Conservation (phyloP, 306 rosid species). For the Prunus fruticosa region DNA sequence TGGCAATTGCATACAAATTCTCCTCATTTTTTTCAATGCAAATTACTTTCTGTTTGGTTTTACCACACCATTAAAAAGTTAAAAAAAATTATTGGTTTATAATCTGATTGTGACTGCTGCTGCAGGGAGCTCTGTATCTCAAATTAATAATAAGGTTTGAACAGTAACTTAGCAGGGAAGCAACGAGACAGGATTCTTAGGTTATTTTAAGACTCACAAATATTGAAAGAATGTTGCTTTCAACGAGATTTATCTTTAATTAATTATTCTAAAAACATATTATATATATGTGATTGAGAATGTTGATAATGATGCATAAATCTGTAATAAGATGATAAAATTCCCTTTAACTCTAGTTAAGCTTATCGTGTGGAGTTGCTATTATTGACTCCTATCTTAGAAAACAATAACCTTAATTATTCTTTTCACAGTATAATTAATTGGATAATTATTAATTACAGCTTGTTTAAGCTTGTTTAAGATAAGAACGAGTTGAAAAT, state of each 20-base stretch:
- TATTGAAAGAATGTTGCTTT: constrained; percentile 4
- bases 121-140: constrained; percentile 20
- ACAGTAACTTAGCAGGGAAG: constrained; percentile 33
- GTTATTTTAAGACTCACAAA: background rate
- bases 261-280: background rate
- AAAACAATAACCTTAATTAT: background rate
- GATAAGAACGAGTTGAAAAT: background rate
- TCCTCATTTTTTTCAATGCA: background rate
- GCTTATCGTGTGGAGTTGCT: background rate
- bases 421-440: background rate
- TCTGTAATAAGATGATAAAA: background rate
- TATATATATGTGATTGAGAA: constrained; percentile 8
- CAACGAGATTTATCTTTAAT: constrained; percentile 3
- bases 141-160: constrained; percentile 37
- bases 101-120: background rate
- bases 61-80: too few species aligned
- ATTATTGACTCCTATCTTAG: constrained; percentile 19
- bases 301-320: background rate
- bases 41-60: too few species aligned
- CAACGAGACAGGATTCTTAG: constrained; percentile 9
- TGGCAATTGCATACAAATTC: background rate
- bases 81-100: too few species aligned
- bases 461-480: background rate
- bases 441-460: background rate
- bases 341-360: background rate